These are phyloP conservation scores for Zygosaccharomyces lentus DNA, from an alignment of 805 yeast species.

Conservation along the genomic window DNA sequence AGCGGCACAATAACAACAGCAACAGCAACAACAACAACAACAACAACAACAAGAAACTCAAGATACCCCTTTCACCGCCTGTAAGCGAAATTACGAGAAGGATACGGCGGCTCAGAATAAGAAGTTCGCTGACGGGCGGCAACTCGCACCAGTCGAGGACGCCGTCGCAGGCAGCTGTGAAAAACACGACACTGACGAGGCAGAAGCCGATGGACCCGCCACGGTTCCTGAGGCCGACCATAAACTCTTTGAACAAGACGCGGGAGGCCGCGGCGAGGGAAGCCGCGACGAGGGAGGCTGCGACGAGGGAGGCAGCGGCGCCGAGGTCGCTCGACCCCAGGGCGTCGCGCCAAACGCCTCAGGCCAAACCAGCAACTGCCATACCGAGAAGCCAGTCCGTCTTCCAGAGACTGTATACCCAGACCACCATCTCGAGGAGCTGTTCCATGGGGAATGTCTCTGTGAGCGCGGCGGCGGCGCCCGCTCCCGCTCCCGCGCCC, in stretches of 20 bases:
- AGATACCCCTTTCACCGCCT: constrained; percentile 10
- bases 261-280: background rate
- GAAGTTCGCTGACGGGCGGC: constrained; percentile 14
- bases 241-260: constrained; percentile 22
- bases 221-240: constrained; percentile 25
- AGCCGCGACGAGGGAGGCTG: too few relatives aligned
- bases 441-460: constrained; percentile 19
- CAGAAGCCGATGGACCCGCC: constrained; percentile 23
- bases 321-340: too few relatives aligned
- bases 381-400: constrained; percentile 16
- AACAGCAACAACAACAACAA: constrained; percentile 4
- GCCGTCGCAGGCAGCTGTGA: constrained; percentile 9
- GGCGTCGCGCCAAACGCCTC: too few relatives aligned
- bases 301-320: too few relatives aligned
- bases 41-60: constrained; percentile 2
- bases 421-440: constrained; percentile 21
- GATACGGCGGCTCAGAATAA: constrained; percentile 25
- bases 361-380: background rate
- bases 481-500: too few relatives aligned
- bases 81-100: constrained; percentile 28
- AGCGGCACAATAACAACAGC: constrained; percentile 5
- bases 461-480: too few relatives aligned
- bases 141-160: constrained; percentile 6
- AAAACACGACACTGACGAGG: constrained; percentile 20
- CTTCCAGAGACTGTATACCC: constrained; percentile 27